Percentiles rank a stretch among this genome's conserved stretches.
phyloP scores from a whole-genome alignment of 768 basidiomycete genomes.

The Rickenella mellea region DNA sequence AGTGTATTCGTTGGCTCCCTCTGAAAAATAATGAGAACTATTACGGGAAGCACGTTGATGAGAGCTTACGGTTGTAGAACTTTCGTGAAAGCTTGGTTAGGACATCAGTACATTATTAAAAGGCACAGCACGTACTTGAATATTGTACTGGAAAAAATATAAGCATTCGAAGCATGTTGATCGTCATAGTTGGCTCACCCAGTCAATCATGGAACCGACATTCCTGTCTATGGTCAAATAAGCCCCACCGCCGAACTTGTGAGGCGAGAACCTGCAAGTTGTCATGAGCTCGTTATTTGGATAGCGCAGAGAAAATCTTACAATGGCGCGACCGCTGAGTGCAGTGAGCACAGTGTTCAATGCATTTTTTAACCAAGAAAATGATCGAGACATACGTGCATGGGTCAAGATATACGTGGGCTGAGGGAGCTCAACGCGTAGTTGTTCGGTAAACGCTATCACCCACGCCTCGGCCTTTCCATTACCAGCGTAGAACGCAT shows the following conservation, averaged over 20 bases:
- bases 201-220: slow-evolving; percentile 55
- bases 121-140: slow-evolving; percentile 6
- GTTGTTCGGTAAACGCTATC: slow-evolving; percentile 40
- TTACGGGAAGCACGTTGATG: background rate
- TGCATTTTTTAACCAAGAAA: background rate
- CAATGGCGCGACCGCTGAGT: slow-evolving; percentile 35
- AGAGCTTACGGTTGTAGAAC: slow-evolving; percentile 28
- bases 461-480: slow-evolving; percentile 36
- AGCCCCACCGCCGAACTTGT: slow-evolving; percentile 29
- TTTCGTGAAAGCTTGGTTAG: slow-evolving; percentile 18
- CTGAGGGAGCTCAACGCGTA: slow-evolving; percentile 36
- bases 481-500: slow-evolving; percentile 14
- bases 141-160: slow-evolving; percentile 8
- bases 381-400: slow-evolving; percentile 31
- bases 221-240: slow-evolving; percentile 43
- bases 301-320: slow-evolving; percentile 26
- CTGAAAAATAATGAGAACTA: slow-evolving; percentile 10
- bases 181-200: slow-evolving; percentile 25
- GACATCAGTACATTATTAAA: background rate
- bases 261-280: slow-evolving; percentile 1
- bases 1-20: slow-evolving; percentile 28
- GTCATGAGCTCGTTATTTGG: background rate
- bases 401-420: slow-evolving; percentile 44
- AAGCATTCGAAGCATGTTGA: background rate
- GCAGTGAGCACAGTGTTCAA: background rate